Percentiles rank a stretch among this genome's conserved stretches.
These are phyloP conservation scores for Zygnema cylindricum DNA, from an alignment of 139 green algal species.

Conservation along the genomic window DNA sequence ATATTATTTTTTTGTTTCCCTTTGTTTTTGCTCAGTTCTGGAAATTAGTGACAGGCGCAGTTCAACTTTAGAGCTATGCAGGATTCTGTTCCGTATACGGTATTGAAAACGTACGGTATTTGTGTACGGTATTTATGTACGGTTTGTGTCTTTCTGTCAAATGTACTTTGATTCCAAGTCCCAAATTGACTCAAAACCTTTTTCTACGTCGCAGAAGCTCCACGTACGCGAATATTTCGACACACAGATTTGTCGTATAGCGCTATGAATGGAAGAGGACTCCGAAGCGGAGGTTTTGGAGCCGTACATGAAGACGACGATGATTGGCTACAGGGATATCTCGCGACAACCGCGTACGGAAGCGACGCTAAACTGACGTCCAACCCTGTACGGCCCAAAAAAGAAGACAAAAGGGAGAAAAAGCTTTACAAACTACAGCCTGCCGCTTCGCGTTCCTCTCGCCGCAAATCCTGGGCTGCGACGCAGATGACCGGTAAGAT, in stretches of 20 bases:
- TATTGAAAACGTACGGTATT: too few relatives aligned
- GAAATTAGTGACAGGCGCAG: too few relatives aligned
- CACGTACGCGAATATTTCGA: too few relatives aligned
- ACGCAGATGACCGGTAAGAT: neutral
- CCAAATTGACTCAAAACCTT: too few relatives aligned
- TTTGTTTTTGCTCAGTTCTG: too few relatives aligned
- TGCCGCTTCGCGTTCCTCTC: too few relatives aligned
- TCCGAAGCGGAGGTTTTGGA: neutral
- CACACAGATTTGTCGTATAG: too few relatives aligned
- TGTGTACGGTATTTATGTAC: too few relatives aligned
- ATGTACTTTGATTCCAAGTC: neutral
- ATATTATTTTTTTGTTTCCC: too few relatives aligned
- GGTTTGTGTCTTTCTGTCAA: neutral
- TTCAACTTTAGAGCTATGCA: too few relatives aligned
- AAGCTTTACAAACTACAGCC: neutral
- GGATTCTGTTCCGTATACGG: too few relatives aligned
- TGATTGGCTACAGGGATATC: neutral
- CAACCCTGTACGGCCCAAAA: neutral
- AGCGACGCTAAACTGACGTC: neutral
- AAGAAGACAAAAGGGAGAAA: neutral
- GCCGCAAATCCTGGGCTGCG: neutral
- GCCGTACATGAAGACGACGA: neutral
- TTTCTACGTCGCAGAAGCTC: too few relatives aligned
- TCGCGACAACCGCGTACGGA: neutral
- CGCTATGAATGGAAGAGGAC: neutral